Percentiles rank a stretch among this genome's conserved stretches.
Conservation (phyloP, 2,329 filamentous ascomycete genomes). For the Rutstroemia sydowiana region DNA sequence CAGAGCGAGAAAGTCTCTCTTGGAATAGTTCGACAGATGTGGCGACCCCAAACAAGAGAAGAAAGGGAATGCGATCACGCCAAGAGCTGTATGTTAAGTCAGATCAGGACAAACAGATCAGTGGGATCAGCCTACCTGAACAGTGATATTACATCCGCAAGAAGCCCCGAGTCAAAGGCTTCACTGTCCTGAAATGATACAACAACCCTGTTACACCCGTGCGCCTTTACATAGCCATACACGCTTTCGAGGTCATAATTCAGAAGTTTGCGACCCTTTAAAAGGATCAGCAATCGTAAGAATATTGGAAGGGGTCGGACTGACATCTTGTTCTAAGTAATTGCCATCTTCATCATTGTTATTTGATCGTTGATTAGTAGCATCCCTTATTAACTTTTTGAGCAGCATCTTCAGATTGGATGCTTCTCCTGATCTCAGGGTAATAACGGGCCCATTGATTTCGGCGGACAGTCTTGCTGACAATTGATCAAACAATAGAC, state of each 20-base stretch:
- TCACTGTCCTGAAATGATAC: slow-evolving; percentile 76
- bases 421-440: slow-evolving; percentile 63
- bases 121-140: slow-evolving; percentile 47
- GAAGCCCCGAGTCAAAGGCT: slow-evolving; percentile 65
- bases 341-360: slow-evolving; percentile 48
- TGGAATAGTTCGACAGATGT: slow-evolving; percentile 77
- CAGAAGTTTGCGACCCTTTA: slow-evolving; percentile 58
- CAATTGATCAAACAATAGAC: slow-evolving; percentile 65
- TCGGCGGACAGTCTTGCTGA: slow-evolving; percentile 45
- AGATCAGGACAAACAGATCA: not conserved
- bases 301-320: slow-evolving; percentile 15
- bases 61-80: slow-evolving; percentile 69
- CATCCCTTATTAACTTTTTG: slow-evolving; percentile 65
- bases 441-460: slow-evolving; percentile 50
- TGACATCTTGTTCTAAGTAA: slow-evolving; percentile 41
- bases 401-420: slow-evolving; percentile 65
- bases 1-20: slow-evolving; percentile 61
- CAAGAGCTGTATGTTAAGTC: slow-evolving; percentile 43
- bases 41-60: slow-evolving; percentile 70
- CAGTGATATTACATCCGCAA: slow-evolving; percentile 63
- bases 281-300: slow-evolving; percentile 6
- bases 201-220: slow-evolving; percentile 52
- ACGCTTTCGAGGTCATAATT: slow-evolving; percentile 75
- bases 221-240: slow-evolving; percentile 48
- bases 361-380: slow-evolving; percentile 40